Evolutionary conservation across 306 rosid species (phyloP).

Genomic region (Gastrolobium villosum): DNA sequence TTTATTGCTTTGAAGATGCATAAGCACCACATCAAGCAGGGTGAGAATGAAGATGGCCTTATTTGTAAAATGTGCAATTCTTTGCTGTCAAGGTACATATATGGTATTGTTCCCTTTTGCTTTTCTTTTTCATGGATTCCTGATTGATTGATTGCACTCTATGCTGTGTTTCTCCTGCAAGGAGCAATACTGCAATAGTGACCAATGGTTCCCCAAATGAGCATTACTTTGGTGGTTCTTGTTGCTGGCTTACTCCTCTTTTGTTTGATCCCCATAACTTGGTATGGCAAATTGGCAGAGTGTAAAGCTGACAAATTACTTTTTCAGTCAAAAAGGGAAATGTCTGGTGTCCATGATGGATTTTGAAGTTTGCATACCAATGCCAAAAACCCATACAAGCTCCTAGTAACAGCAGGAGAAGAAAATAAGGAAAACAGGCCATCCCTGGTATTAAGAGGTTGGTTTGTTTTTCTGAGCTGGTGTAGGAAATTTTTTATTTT

Average conservation of each 20-base stretch:
- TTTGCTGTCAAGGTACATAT: background rate
- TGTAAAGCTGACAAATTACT: background rate
- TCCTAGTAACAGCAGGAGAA: background rate
- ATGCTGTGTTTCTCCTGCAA: conserved; percentile 7
- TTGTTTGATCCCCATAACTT: no score
- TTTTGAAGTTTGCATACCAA: background rate
- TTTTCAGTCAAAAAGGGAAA: background rate
- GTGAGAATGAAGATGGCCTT: conserved; percentile 5
- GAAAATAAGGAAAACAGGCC: background rate
- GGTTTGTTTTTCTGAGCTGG: background rate
- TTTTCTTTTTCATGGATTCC: background rate
- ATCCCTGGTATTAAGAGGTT: background rate
- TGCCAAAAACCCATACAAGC: background rate
- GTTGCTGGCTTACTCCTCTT: no score
- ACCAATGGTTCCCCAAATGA: background rate
- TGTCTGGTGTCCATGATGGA: background rate
- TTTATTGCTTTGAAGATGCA: conserved; percentile 19
- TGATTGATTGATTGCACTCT: background rate
- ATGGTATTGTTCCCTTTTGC: background rate
- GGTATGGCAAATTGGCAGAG: background rate
- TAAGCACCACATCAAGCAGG: background rate
- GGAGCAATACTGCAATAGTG: conserved; percentile 11
- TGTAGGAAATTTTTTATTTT: background rate
- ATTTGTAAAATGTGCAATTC: background rate
- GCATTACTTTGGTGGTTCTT: no score